These are phyloP conservation scores for Phragmites australis DNA, from an alignment of 176 grass and related monocot genomes.

Conservation along the genomic window DNA sequence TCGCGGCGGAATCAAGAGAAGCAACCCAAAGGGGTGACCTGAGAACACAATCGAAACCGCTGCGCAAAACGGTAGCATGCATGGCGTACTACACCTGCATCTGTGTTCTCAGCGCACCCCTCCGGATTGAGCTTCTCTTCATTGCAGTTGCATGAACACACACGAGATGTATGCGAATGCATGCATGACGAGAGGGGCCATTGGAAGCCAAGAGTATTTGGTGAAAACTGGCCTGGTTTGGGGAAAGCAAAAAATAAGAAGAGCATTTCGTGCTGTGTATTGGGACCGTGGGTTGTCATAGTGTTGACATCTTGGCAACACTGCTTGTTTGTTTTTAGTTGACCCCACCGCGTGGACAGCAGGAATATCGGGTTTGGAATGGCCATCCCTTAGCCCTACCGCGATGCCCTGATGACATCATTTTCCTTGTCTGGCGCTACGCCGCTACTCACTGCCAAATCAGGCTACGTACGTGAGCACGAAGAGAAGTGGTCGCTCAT, in stretches of 20 bases:
- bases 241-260: neutral
- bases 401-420: neutral
- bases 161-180: no score
- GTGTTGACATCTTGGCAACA: slow-evolving; percentile 34
- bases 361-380: neutral
- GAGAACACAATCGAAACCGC: slow-evolving; percentile 3
- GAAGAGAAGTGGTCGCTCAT: no score
- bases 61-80: neutral
- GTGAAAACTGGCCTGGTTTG: neutral
- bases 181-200: no score
- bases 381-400: neutral
- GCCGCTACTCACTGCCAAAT: no score
- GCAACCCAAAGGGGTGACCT: slow-evolving; percentile 39
- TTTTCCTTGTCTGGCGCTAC: neutral
- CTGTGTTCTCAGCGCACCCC: slow-evolving; percentile 32
- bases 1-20: neutral
- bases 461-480: no score
- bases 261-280: neutral
- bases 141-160: neutral
- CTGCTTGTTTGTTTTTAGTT: neutral
- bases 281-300: neutral
- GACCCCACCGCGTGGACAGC: neutral
- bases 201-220: neutral
- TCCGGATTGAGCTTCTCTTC: neutral
- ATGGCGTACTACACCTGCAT: no score